A percentile compares a stretch with the other conserved stretches of the same genome.
phyloP scores from a whole-genome alignment of 192 early-diverging fungal species.

The Thamnidium elegans region DNA sequence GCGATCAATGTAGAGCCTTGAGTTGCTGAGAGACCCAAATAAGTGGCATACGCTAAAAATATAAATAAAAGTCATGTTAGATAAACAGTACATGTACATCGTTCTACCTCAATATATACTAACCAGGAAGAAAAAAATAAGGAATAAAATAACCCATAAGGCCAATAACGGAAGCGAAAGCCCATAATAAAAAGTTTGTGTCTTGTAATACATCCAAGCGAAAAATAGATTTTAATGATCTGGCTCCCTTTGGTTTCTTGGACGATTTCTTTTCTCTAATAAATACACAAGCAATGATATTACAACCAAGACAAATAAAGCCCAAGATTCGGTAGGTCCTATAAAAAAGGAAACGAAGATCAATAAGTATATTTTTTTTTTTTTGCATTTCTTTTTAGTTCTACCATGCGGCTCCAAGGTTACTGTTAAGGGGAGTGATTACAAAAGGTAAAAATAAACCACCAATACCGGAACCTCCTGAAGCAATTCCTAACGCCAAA shows the following conservation, averaged over 20 bases:
- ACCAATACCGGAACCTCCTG: constrained; percentile 69
- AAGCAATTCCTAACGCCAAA: constrained; percentile 69
- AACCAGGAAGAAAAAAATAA: constrained; percentile 29
- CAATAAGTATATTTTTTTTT: background rate
- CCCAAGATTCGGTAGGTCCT: constrained; percentile 31
- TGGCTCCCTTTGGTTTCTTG: background rate
- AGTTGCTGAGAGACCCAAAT: constrained; percentile 16
- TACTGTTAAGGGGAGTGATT: constrained; percentile 51
- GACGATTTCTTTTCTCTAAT: constrained; percentile 15
- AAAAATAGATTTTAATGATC: constrained; percentile 14
- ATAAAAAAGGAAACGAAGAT: background rate
- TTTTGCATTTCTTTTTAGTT: background rate
- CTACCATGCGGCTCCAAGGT: constrained; percentile 46
- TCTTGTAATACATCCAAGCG: constrained; percentile 28
- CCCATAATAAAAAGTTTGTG: constrained; percentile 25
- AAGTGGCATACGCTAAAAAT: constrained; percentile 15
- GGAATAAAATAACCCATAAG: constrained; percentile 31
- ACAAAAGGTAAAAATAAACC: constrained; percentile 62
- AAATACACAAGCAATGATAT: constrained; percentile 10
- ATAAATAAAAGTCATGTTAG: background rate
- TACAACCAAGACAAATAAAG: constrained; percentile 21
- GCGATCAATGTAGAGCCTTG: constrained; percentile 29
- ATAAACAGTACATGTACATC: background rate
- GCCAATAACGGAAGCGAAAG: constrained; percentile 17
- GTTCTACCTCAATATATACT: background rate